Percentiles rank a stretch among this genome's conserved stretches.
phyloP scores from a whole-genome alignment of 768 basidiomycete genomes.

The Brasilioporus rufonigricans region DNA sequence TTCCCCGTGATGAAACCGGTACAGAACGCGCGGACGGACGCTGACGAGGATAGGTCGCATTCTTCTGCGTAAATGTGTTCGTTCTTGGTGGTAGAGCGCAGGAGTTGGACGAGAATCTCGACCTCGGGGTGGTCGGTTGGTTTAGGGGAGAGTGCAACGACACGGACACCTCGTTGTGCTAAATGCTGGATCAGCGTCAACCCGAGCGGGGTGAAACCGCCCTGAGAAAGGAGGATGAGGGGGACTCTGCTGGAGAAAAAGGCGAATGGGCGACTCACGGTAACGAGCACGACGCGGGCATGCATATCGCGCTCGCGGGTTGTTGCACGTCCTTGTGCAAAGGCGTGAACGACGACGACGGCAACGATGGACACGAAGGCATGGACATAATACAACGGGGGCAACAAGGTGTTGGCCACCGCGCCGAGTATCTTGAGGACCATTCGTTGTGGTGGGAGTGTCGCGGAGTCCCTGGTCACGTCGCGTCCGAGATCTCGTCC shows the following conservation, averaged over 20 bases:
- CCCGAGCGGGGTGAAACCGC: conserved; percentile 72
- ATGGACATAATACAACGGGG: conserved; percentile 58
- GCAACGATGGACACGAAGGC: conserved; percentile 42
- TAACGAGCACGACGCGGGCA: conserved; percentile 66
- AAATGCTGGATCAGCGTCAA: conserved; percentile 63
- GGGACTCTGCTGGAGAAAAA: not conserved
- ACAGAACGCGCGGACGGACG: conserved; percentile 68
- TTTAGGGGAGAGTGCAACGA: conserved; percentile 69
- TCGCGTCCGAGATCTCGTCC: not conserved
- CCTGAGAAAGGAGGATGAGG: conserved; percentile 39
- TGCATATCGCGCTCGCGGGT: conserved; percentile 74
- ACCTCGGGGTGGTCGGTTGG: conserved; percentile 49
- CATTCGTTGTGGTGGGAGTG: conserved; percentile 38
- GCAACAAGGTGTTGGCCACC: conserved; percentile 43
- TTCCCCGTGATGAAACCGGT: conserved; percentile 61
- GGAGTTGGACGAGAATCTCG: conserved; percentile 59
- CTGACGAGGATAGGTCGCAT: conserved; percentile 66
- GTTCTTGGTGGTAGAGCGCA: conserved; percentile 70
- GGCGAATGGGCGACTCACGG: conserved; percentile 42
- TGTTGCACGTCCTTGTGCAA: conserved; percentile 69
- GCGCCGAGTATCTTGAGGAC: conserved; percentile 50
- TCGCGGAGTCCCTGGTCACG: too few species aligned
- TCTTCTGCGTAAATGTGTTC: conserved; percentile 78
- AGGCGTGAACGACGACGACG: conserved; percentile 50
- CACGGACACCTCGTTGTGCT: conserved; percentile 72